A percentile compares a stretch with the other conserved stretches of the same genome.
Conservation (phyloP, 139 green algal genomes). For the Raphidocelis subcapitata region DNA sequence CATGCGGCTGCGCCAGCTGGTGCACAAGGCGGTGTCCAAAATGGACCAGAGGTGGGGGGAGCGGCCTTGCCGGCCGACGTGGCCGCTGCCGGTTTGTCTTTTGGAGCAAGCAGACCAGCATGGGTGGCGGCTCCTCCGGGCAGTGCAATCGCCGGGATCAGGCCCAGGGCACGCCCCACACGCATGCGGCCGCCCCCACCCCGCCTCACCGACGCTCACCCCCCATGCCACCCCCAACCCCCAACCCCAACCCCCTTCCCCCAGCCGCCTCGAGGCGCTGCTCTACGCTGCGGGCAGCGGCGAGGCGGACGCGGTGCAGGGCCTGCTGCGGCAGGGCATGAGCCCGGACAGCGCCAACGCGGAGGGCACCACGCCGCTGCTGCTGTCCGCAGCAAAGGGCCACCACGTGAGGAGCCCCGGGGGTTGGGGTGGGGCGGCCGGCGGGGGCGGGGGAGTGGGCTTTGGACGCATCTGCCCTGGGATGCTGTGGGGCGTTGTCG, state of each 20-base stretch:
- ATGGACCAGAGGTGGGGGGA: slow-evolving; percentile 14
- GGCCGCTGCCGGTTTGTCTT: no score
- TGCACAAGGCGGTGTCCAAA: slow-evolving; percentile 27
- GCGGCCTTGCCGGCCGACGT: no score
- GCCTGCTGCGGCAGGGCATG: slow-evolving; percentile 57
- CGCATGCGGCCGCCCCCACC: no score
- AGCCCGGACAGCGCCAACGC: slow-evolving; percentile 42
- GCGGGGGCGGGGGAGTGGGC: background rate
- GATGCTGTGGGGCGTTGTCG: no score
- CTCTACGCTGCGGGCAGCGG: slow-evolving; percentile 37
- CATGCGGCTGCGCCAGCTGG: slow-evolving; percentile 22
- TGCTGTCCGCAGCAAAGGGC: slow-evolving; percentile 39
- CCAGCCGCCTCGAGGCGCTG: slow-evolving; percentile 28
- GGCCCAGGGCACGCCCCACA: no score
- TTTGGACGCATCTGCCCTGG: no score
- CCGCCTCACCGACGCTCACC: no score
- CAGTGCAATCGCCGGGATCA: no score
- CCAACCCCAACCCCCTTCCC: background rate
- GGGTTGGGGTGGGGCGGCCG: background rate
- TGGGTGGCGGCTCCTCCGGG: no score
- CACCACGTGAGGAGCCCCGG: slow-evolving; percentile 18
- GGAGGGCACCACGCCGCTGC: slow-evolving; percentile 47
- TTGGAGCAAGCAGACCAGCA: no score
- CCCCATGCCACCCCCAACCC: no score
- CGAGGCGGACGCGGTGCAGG: slow-evolving; percentile 20